These are phyloP conservation scores for Artomyces pyxidatus DNA, from an alignment of 768 basidiomycete genomes.

Conservation along the genomic window DNA sequence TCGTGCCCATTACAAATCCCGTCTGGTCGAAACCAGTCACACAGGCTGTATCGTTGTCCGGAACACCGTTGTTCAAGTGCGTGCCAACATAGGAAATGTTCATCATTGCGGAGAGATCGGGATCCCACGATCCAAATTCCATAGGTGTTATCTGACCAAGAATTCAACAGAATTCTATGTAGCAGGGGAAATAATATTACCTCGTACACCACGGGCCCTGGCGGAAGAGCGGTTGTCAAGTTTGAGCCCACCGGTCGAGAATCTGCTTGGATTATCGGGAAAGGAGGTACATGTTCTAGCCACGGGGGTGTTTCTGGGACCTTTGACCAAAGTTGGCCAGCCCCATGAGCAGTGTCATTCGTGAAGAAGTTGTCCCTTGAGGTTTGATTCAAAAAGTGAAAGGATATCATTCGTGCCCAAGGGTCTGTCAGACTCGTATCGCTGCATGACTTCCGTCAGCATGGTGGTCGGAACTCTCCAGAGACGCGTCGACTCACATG, in stretches of 20 bases:
- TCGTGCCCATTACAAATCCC: constrained; percentile 68
- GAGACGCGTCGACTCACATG: constrained; percentile 33
- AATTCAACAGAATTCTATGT: not conserved
- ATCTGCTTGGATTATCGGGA: constrained; percentile 58
- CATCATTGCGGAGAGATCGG: constrained; percentile 58
- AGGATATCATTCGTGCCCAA: constrained; percentile 58
- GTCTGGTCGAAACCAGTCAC: constrained; percentile 69
- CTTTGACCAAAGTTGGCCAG: constrained; percentile 60
- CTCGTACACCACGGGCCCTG: constrained; percentile 49
- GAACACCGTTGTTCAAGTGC: constrained; percentile 45
- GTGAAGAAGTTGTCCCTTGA: constrained; percentile 50
- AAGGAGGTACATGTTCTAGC: constrained; percentile 42
- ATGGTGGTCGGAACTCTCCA: not conserved
- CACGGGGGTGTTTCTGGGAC: constrained; percentile 45
- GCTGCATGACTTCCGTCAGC: constrained; percentile 23
- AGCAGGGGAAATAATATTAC: constrained; percentile 25
- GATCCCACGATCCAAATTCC: constrained; percentile 71
- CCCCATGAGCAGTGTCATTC: constrained; percentile 51
- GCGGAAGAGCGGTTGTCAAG: constrained; percentile 29
- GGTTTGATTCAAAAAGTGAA: constrained; percentile 69
- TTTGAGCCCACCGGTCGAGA: constrained; percentile 43
- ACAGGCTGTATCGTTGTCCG: constrained; percentile 50
- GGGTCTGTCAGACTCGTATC: constrained; percentile 60
- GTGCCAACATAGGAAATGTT: constrained; percentile 62
- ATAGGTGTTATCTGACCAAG: constrained; percentile 42